Conservation (phyloP, 2,329 filamentous ascomycete species). For the Aureobasidium pullulans region DNA sequence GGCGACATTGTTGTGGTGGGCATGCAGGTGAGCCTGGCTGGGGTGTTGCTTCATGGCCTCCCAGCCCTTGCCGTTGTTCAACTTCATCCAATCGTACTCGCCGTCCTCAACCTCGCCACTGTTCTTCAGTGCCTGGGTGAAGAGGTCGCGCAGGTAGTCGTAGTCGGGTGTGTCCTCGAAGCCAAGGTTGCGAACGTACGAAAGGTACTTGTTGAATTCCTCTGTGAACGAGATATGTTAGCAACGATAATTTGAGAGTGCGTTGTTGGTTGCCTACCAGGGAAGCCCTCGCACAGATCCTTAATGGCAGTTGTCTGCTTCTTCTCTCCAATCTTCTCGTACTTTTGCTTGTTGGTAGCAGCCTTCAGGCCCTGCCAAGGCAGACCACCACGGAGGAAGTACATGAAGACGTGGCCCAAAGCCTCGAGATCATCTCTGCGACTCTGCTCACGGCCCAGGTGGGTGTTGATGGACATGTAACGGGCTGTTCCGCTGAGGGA, state of each 20-base stretch:
- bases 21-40: constrained; percentile 65
- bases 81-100: constrained; percentile 99
- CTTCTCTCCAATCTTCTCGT: constrained; percentile 99
- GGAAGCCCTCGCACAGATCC: constrained; percentile 92
- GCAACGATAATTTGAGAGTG: not conserved
- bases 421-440: constrained; percentile 93
- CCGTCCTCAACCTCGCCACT: constrained; percentile 92
- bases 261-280: constrained; percentile 44
- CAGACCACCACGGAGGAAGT: constrained; percentile 58
- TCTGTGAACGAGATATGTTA: constrained; percentile 44
- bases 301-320: constrained; percentile 97
- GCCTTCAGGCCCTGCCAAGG: constrained; percentile 64
- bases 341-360: constrained; percentile 86
- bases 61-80: constrained; percentile 89
- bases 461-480: constrained; percentile 99
- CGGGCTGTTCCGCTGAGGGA: constrained; percentile 91
- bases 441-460: constrained; percentile 92
- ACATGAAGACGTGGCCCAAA: constrained; percentile 62
- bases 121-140: constrained; percentile 92
- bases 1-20: constrained; percentile 49
- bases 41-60: constrained; percentile 67
- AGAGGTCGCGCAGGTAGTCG: constrained; percentile 91
- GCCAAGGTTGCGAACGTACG: constrained; percentile 92
- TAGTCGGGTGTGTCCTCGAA: constrained; percentile 99
- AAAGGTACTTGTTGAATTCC: constrained; percentile 96